Evolutionary conservation across 2,329 filamentous ascomycete genomes (phyloP).

Genomic region (Aspergillus cejpii): DNA sequence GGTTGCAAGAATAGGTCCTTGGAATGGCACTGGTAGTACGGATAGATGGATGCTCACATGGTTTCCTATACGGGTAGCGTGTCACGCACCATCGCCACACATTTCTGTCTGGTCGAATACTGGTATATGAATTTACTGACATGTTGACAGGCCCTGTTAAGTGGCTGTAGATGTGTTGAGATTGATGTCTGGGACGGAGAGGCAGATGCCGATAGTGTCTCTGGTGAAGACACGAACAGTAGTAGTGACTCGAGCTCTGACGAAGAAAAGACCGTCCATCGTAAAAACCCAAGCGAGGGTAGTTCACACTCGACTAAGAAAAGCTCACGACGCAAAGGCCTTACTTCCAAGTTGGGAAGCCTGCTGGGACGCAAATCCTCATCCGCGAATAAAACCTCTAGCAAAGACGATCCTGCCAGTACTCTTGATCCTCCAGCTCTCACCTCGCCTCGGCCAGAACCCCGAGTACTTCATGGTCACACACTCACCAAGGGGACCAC

Average conservation of each 20-base stretch:
- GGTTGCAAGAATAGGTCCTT: not conserved
- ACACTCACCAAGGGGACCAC: slow-evolving; percentile 79
- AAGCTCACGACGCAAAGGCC: slow-evolving; percentile 9
- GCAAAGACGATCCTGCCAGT: not conserved
- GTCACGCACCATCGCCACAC: slow-evolving; percentile 3
- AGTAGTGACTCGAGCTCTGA: slow-evolving; percentile 23
- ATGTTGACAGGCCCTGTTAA: slow-evolving; percentile 56
- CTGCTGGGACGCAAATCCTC: slow-evolving; percentile 18
- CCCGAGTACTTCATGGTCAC: slow-evolving; percentile 77
- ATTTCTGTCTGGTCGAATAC: not conserved
- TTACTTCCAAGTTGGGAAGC: slow-evolving; percentile 21
- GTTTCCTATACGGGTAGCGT: not conserved
- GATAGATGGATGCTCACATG: not conserved
- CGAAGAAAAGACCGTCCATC: slow-evolving; percentile 13
- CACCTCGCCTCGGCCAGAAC: slow-evolving; percentile 50
- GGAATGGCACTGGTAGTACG: not conserved
- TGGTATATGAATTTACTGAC: not conserved
- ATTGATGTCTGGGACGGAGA: slow-evolving; percentile 90
- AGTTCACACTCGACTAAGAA: slow-evolving; percentile 1
- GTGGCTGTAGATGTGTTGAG: slow-evolving; percentile 83
- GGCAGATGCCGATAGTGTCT: slow-evolving; percentile 33
- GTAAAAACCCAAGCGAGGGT: slow-evolving; percentile 15
- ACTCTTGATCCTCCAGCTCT: slow-evolving; percentile 4
- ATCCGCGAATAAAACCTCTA: not conserved
- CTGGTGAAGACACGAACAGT: slow-evolving; percentile 30